phyloP scores from a whole-genome alignment of 2,329 filamentous ascomycete species.

The Exophiala sp. region DNA sequence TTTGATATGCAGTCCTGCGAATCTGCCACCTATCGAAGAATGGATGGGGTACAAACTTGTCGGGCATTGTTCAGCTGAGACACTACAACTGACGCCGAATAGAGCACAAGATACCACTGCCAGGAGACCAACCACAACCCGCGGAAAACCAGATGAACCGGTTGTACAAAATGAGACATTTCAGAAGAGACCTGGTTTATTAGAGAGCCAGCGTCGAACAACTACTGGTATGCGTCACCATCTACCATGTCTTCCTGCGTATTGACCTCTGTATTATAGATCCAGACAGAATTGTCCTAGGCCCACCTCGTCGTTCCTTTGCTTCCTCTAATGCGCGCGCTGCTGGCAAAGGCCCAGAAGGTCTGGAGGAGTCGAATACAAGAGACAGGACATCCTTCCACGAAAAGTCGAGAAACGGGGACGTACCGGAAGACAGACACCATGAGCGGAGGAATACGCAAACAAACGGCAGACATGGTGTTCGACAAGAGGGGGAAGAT shows the following conservation, averaged over 20 bases:
- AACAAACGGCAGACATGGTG: conserved; percentile 17
- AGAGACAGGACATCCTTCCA: conserved; percentile 11
- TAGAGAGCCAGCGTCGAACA: conserved; percentile 47
- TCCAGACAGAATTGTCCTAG: conserved; percentile 78
- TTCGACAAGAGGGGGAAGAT: conserved; percentile 20
- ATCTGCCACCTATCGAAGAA: conserved; percentile 79
- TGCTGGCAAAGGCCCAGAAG: conserved; percentile 38
- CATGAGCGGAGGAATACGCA: conserved; percentile 14
- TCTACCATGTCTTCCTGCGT: conserved; percentile 30
- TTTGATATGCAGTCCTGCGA: conserved; percentile 73
- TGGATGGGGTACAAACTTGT: conserved; percentile 77
- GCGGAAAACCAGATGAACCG: conserved; percentile 22
- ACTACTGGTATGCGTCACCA: conserved; percentile 40
- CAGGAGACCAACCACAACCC: conserved; percentile 24
- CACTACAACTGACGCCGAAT: conserved; percentile 29
- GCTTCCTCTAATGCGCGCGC: conserved; percentile 64
- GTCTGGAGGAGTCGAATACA: conserved; percentile 3
- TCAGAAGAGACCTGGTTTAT: conserved; percentile 37
- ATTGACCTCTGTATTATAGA: conserved; percentile 34
- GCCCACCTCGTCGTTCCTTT: conserved; percentile 78
- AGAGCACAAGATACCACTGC: conserved; percentile 41
- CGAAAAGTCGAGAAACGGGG: conserved; percentile 16
- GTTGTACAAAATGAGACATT: conserved; percentile 20
- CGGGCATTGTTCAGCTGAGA: conserved; percentile 7
- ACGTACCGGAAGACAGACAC: conserved; percentile 4